Conservation (phyloP, 139 green algal species). For the Yamagishiella unicocca region DNA sequence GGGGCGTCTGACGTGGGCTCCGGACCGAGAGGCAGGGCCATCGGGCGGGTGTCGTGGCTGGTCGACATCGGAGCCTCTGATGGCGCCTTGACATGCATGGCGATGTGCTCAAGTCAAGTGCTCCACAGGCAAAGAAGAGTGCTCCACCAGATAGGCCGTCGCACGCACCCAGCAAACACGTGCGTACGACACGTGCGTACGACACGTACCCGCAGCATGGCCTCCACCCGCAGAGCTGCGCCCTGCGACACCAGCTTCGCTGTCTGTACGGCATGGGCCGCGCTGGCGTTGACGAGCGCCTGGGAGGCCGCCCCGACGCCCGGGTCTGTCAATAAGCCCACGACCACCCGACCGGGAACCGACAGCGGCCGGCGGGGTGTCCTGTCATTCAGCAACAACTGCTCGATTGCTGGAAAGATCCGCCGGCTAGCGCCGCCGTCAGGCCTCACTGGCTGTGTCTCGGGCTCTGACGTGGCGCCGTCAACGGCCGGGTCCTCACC, state of each 20-base stretch:
- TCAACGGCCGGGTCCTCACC: not conserved
- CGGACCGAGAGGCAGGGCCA: not conserved
- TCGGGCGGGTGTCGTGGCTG: not conserved
- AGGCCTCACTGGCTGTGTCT: not conserved
- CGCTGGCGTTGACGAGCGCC: not conserved
- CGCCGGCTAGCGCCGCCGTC: not conserved
- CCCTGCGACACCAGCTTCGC: constrained; percentile 1
- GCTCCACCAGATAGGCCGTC: not conserved
- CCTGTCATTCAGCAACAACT: not conserved
- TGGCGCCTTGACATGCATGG: too few species aligned
- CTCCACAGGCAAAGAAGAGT: not conserved
- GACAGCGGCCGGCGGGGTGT: not conserved
- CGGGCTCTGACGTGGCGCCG: not conserved
- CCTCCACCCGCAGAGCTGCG: constrained; percentile 9
- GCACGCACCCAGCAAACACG: not conserved
- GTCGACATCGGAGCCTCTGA: not conserved
- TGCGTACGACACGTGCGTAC: not conserved
- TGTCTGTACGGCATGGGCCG: not conserved
- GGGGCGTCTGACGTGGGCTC: not conserved
- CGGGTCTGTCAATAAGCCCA: not conserved
- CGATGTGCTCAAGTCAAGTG: not conserved
- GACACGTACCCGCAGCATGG: constrained; percentile 6
- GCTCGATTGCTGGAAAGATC: not conserved
- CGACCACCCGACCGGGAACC: not conserved
- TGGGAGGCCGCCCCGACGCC: not conserved